phyloP scores from a whole-genome alignment of 148 eudicot genomes.

The Rhododendron vialii region DNA sequence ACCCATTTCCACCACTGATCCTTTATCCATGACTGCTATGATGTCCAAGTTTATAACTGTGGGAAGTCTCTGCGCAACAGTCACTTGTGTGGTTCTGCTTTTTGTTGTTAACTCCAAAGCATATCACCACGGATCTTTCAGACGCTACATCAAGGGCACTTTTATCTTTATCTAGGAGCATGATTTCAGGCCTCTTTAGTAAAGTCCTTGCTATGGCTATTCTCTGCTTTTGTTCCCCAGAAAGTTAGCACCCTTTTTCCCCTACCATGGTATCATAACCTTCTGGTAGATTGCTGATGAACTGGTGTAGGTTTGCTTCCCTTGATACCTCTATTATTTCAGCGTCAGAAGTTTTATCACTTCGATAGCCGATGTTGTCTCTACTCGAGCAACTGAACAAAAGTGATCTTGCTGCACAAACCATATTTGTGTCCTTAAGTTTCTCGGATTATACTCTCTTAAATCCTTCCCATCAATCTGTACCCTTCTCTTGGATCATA shows the following conservation, averaged over 20 bases:
- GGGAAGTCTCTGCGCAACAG: conserved; percentile 40
- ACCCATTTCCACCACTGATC: conserved; percentile 50
- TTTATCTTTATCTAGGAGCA: conserved; percentile 49
- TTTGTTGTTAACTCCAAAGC: conserved; percentile 12
- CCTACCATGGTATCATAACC: conserved; percentile 47
- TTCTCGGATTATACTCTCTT: conserved; percentile 30
- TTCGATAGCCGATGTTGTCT: conserved; percentile 39
- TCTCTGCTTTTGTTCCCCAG: conserved; percentile 52
- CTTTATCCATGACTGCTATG: conserved; percentile 49
- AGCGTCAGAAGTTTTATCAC: conserved; percentile 34
- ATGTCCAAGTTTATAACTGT: conserved; percentile 36
- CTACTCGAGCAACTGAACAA: conserved; percentile 47
- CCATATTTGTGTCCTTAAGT: conserved; percentile 36
- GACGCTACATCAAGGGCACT: conserved; percentile 55
- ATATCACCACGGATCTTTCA: conserved; percentile 24
- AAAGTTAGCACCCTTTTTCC: conserved; percentile 49
- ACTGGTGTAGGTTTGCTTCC: conserved; percentile 37
- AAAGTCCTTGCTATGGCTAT: conserved; percentile 42
- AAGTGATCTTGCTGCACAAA: conserved; percentile 49
- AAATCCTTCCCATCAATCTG: conserved; percentile 36
- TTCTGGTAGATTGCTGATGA: conserved; percentile 40
- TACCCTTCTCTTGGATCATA: conserved; percentile 37
- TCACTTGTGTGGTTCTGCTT: conserved; percentile 24
- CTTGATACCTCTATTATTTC: conserved; percentile 39
- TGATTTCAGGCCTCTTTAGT: conserved; percentile 36